Evolutionary conservation across 179 eudicot genomes (phyloP).

Genomic region (Silene vulgaris): DNA sequence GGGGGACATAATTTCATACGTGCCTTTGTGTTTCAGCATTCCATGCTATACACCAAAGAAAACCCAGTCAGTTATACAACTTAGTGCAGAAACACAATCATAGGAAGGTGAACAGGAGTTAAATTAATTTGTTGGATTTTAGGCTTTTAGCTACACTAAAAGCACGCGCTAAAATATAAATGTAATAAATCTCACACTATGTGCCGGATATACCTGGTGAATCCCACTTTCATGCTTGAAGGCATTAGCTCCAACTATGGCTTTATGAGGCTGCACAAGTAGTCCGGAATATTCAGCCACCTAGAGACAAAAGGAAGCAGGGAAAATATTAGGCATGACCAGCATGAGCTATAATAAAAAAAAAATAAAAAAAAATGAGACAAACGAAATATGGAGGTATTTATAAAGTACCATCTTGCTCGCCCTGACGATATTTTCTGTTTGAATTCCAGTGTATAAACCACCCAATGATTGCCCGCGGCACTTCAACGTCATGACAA

Average conservation of each 20-base stretch:
- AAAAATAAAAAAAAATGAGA: background rate
- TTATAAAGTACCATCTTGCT: conserved; percentile 79
- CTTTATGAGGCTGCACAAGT: conserved; percentile 87
- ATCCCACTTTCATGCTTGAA: conserved; percentile 98
- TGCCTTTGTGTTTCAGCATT: conserved; percentile 81
- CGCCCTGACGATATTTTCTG: conserved; percentile 68
- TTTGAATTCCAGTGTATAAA: conserved; percentile 74
- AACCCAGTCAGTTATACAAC: background rate
- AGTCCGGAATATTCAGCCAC: conserved; percentile 86
- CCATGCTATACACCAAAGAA: conserved; percentile 59
- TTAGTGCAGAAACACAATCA: background rate
- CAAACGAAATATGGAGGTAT: background rate
- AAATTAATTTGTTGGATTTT: too few species aligned
- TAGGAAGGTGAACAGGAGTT: background rate
- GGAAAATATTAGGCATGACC: background rate
- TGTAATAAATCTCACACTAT: background rate
- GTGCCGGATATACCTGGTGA: conserved; percentile 56
- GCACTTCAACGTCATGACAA: conserved; percentile 84
- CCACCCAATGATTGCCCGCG: conserved; percentile 72
- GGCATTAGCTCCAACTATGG: conserved; percentile 97
- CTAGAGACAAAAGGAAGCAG: conserved; percentile 28
- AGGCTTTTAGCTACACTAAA: background rate
- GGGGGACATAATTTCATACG: conserved; percentile 92
- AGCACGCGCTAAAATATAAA: background rate
- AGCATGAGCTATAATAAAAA: background rate